Evolutionary conservation across 129 eudicot genomes (phyloP).

Genomic region (Ambrosia artemisiifolia): DNA sequence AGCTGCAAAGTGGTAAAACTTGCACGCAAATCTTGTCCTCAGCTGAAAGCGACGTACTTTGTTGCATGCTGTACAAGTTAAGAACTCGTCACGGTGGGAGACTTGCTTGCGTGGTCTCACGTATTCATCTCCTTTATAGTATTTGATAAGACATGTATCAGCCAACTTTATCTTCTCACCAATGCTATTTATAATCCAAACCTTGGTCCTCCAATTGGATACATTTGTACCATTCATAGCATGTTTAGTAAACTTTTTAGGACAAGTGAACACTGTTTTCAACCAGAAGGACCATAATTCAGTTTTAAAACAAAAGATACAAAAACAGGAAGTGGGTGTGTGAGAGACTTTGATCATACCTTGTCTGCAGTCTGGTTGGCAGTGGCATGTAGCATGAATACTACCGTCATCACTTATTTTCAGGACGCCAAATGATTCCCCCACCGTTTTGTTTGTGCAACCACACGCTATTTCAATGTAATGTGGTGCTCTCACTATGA

Average conservation of each 20-base stretch:
- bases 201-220: neutral
- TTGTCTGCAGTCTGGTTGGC: neutral
- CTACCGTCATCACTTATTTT: neutral
- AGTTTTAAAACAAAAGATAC: neutral
- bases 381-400: neutral
- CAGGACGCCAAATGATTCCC: conserved; percentile 3
- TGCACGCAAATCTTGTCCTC: conserved; percentile 10
- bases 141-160: conserved; percentile 18
- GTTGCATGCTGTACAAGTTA: conserved; percentile 15
- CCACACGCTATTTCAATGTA: conserved; percentile 25
- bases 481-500: neutral
- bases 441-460: conserved; percentile 13
- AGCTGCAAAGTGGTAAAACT: conserved; percentile 15
- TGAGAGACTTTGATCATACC: neutral
- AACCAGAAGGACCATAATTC: neutral
- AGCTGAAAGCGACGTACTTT: conserved; percentile 24
- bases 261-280: conserved; percentile 3
- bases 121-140: conserved; percentile 10
- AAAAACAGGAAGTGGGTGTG: neutral
- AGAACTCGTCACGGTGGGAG: conserved; percentile 27
- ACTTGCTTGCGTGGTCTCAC: neutral
- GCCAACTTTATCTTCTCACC: neutral
- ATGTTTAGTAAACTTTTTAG: neutral
- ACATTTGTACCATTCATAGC: neutral
- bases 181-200: neutral